Percentiles rank a stretch among this genome's conserved stretches.
phyloP scores from a whole-genome alignment of 257 asterid species.

The Leonotis leonurus region DNA sequence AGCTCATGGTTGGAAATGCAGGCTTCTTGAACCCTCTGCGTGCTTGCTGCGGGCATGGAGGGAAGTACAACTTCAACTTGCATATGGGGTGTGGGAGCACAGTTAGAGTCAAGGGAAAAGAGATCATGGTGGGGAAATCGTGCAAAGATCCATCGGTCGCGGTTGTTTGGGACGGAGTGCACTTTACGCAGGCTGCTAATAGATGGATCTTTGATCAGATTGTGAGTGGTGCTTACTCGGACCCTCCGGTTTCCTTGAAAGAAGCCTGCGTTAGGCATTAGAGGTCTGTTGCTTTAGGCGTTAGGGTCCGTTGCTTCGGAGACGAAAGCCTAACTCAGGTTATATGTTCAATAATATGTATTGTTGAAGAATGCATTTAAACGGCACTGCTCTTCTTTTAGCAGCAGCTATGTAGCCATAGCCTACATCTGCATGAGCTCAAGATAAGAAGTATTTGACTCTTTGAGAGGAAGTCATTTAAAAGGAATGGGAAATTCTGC shows the following conservation, averaged over 20 bases:
- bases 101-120: slow-evolving; percentile 51
- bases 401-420: no score
- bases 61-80: slow-evolving; percentile 65
- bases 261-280: slow-evolving; percentile 44
- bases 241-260: slow-evolving; percentile 63
- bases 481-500: neutral
- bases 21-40: slow-evolving; percentile 64
- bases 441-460: neutral
- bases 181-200: slow-evolving; percentile 73
- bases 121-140: slow-evolving; percentile 56
- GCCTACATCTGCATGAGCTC: no score
- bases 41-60: slow-evolving; percentile 95
- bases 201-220: slow-evolving; percentile 59
- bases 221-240: slow-evolving; percentile 64
- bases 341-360: neutral
- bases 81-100: slow-evolving; percentile 58
- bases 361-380: neutral
- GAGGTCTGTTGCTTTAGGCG: neutral
- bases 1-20: slow-evolving; percentile 19
- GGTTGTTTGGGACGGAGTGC: slow-evolving; percentile 83
- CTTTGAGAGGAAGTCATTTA: neutral
- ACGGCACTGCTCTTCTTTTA: no score
- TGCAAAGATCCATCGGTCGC: slow-evolving; percentile 55
- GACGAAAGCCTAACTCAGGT: neutral
- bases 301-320: neutral